phyloP scores from a whole-genome alignment of 2,329 filamentous ascomycete species.

The Pseudogymnoascus sp. region DNA sequence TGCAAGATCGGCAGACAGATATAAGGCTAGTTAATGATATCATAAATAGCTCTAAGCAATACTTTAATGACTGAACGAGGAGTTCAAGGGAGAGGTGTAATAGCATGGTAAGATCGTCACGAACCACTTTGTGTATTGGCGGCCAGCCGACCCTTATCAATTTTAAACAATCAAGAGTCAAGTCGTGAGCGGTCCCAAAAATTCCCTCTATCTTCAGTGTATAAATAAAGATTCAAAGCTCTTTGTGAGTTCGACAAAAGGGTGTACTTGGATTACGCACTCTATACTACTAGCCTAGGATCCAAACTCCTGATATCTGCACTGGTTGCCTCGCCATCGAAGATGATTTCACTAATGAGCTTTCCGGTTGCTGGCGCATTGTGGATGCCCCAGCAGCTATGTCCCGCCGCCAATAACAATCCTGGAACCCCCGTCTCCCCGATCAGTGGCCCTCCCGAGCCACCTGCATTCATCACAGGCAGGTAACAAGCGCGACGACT shows the following conservation, averaged over 20 bases:
- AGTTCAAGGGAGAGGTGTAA: not conserved
- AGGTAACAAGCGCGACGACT: slow-evolving; percentile 88
- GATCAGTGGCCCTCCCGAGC: slow-evolving; percentile 60
- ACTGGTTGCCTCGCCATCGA: slow-evolving; percentile 62
- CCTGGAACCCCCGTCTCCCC: slow-evolving; percentile 67
- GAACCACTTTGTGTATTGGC: not conserved
- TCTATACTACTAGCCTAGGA: slow-evolving; percentile 46
- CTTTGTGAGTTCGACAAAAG: not conserved
- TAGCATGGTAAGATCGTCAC: not conserved
- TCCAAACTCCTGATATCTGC: slow-evolving; percentile 59
- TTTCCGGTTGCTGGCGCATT: slow-evolving; percentile 85
- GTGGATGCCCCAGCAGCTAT: slow-evolving; percentile 98
- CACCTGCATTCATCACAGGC: slow-evolving; percentile 40
- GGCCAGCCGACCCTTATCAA: not conserved
- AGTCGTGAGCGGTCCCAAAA: not conserved
- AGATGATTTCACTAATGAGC: slow-evolving; percentile 69
- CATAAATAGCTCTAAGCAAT: not conserved
- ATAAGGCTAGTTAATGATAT: not conserved
- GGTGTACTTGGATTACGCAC: not conserved
- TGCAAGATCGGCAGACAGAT: not conserved
- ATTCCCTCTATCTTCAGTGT: not conserved
- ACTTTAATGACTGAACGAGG: not conserved
- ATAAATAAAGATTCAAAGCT: not conserved
- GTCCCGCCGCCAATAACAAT: slow-evolving; percentile 74
- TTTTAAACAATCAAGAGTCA: not conserved